These are phyloP conservation scores for Gossypium longicalyx DNA, from an alignment of 345 rosid species.

Conservation along the genomic window DNA sequence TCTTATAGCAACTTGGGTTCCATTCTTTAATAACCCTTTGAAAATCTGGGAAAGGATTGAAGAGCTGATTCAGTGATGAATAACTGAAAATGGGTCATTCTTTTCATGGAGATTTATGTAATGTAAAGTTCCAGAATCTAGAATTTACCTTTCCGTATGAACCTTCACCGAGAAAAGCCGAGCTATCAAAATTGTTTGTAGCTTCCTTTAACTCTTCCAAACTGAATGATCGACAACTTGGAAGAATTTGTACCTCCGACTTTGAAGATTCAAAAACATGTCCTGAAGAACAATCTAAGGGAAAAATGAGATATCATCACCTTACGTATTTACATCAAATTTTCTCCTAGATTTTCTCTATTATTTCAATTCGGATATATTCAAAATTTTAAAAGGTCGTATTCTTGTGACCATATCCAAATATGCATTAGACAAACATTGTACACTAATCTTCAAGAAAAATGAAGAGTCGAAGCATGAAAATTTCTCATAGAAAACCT, in stretches of 20 bases:
- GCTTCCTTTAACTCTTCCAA: slow-evolving; percentile 86
- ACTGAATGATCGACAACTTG: slow-evolving; percentile 52
- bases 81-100: neutral
- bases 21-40: slow-evolving; percentile 78
- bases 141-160: slow-evolving; percentile 71
- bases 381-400: no score
- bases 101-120: neutral
- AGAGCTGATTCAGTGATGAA: neutral
- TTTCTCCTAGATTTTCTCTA: no score
- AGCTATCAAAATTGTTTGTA: slow-evolving; percentile 61
- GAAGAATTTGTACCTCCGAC: slow-evolving; percentile 58
- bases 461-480: no score
- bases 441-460: no score
- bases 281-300: slow-evolving; percentile 43
- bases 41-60: slow-evolving; percentile 49
- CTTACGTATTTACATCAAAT: neutral
- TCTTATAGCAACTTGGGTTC: slow-evolving; percentile 62
- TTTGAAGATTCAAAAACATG: slow-evolving; percentile 67
- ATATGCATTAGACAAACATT: no score
- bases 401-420: no score
- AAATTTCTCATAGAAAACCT: neutral
- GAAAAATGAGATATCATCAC: neutral
- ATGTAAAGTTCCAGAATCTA: neutral
- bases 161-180: slow-evolving; percentile 72
- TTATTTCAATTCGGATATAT: no score